Base-by-base conservation (phyloP, 768 basidiomycete species). In the Agaricus blazei region DNA sequence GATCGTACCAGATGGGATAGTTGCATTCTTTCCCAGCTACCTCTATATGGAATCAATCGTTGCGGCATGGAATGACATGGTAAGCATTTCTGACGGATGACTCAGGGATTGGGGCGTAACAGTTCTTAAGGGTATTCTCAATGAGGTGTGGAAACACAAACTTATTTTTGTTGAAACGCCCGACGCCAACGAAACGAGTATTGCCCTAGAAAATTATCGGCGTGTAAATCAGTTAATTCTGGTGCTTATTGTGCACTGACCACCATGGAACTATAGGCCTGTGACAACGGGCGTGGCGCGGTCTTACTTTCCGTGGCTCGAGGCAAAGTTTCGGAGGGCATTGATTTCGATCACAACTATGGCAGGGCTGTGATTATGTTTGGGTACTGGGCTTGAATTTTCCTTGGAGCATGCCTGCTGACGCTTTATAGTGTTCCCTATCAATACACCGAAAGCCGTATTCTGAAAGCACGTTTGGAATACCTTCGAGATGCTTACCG, bases 41-140 rank as follows among this genome's bases (percentile, higher is more conserved):
- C 83, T 99, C 12, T 99, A 99, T 70, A 99, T 99, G 97, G 97
- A 99, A 70, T 94, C 92, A 24, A 99, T 99, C 57, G 97, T 98
- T 9, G 93, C 94, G 2, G 97, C 97, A n/a, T 99, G 97, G 97
- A 98, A 98, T 66, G 97, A 99, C 69, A 99, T 99, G 97, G 97
- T 95, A 67, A 51, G 87, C 72, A 45, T 47, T 26, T 38, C 24
- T 19, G 34, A 38, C 34, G 24, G 34, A 34, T 34, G 5, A 34
- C 34, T 19, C 23, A 36, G 37, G 24, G 23, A 54, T 48, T 29
- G 45, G 43, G 41, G 19, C 27, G 24, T 45, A 52, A 15, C 37
- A 29, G 26, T 48, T 44, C 36, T 56, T 28, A 64, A 99, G 97
- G 96, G 96, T 40, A 98, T 99, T 61, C 75, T 99, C 59, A 98